phyloP scores from a whole-genome alignment of 768 basidiomycete genomes.

The Naganishia kalamii region DNA sequence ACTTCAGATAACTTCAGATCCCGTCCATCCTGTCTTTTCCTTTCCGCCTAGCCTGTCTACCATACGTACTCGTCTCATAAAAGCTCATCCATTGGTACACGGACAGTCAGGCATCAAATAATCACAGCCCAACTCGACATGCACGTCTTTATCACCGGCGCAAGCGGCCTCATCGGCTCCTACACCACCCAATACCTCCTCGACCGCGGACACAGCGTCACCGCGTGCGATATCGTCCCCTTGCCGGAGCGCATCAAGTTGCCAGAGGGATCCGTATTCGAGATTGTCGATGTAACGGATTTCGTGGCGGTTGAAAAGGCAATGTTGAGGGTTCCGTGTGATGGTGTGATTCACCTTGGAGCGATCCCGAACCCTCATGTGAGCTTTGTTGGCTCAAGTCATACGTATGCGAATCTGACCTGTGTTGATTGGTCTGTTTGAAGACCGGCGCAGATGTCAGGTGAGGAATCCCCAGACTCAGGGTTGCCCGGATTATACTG shows the following conservation, averaged over 20 bases:
- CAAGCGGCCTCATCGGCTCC: background rate
- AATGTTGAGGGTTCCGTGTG: slow-evolving; percentile 21
- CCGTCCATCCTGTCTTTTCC: too few species aligned
- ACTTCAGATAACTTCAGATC: too few species aligned
- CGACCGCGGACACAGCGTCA: slow-evolving; percentile 28
- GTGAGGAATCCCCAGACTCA: too few species aligned
- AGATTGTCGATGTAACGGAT: slow-evolving; percentile 18
- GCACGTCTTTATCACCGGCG: slow-evolving; percentile 3
- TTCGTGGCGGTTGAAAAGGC: slow-evolving; percentile 18
- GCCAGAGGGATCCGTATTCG: slow-evolving; percentile 4
- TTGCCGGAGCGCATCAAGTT: slow-evolving; percentile 8
- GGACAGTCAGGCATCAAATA: too few species aligned
- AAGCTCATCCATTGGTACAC: too few species aligned
- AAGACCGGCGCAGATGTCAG: slow-evolving; percentile 3
- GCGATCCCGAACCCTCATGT: slow-evolving; percentile 33
- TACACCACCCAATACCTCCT: background rate
- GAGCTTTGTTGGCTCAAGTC: background rate
- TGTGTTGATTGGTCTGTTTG: too few species aligned
- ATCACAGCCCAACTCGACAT: too few species aligned
- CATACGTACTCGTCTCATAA: too few species aligned
- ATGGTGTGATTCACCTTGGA: slow-evolving; percentile 38
- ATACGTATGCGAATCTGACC: background rate
- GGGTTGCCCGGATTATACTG: too few species aligned
- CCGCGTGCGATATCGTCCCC: slow-evolving; percentile 30
- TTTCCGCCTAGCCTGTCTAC: too few species aligned